Percentiles rank a stretch among this genome's conserved stretches.
These are phyloP conservation scores for Cutaneotrichosporon sp. DNA, from an alignment of 1,284 basidiomycete species.

Conservation along the genomic window DNA sequence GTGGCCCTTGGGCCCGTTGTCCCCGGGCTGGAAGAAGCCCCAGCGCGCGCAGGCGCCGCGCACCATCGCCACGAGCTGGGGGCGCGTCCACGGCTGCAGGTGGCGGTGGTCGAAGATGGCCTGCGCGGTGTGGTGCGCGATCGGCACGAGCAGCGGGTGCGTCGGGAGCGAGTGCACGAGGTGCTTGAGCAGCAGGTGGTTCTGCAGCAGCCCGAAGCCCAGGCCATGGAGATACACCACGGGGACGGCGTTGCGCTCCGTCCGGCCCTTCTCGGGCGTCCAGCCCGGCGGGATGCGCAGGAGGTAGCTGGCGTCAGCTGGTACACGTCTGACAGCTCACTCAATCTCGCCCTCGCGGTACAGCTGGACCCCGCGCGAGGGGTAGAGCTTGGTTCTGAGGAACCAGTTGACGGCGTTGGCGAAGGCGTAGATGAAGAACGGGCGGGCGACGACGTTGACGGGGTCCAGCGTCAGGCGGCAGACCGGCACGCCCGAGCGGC, in stretches of 20 bases:
- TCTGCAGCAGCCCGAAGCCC: conserved; percentile 68
- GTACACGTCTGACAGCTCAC: conserved; percentile 37
- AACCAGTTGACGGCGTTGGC: conserved; percentile 60
- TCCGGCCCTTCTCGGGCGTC: conserved; percentile 56
- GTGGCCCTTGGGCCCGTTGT: conserved; percentile 28
- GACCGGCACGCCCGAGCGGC: conserved; percentile 62
- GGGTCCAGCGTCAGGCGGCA: conserved; percentile 78
- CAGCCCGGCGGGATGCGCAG: conserved; percentile 68
- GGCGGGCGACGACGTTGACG: conserved; percentile 64
- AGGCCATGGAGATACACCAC: conserved; percentile 84
- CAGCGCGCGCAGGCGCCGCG: conserved; percentile 63
- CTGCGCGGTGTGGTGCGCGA: conserved; percentile 85
- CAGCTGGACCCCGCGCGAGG: conserved; percentile 36
- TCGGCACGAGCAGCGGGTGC: conserved; percentile 72
- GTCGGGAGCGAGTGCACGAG: conserved; percentile 59
- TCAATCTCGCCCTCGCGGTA: conserved; percentile 54
- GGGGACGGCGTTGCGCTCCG: conserved; percentile 60
- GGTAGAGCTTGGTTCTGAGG: conserved; percentile 36
- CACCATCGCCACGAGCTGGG: conserved; percentile 64
- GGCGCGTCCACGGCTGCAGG: conserved; percentile 67
- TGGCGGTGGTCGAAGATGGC: conserved; percentile 73
- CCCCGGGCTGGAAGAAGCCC: conserved; percentile 58
- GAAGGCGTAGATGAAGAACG: conserved; percentile 69
- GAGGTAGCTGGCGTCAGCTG: conserved; percentile 62
- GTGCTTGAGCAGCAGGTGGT: conserved; percentile 52